phyloP scores from a whole-genome alignment of 257 asterid species.

The Parsonsia alboflavescens region DNA sequence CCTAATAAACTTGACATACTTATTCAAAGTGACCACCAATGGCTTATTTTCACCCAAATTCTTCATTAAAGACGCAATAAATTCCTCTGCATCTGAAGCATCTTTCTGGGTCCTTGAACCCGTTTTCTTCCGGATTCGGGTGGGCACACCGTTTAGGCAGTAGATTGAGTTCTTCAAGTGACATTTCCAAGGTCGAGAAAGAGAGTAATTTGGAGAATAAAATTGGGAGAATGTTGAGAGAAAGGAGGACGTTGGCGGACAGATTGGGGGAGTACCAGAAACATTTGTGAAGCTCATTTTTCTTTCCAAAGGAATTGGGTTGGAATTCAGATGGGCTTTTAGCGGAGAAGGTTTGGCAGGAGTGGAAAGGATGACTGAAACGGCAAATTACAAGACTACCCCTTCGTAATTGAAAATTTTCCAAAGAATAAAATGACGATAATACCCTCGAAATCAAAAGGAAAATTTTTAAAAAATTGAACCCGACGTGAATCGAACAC shows the following conservation, averaged over 20 bases:
- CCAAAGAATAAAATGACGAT: too few relatives aligned
- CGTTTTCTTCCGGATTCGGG: slow-evolving; percentile 36
- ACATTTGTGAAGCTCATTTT: slow-evolving; percentile 11
- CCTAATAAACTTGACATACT: slow-evolving; percentile 65
- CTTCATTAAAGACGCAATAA: slow-evolving; percentile 56
- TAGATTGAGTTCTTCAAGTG: slow-evolving; percentile 24
- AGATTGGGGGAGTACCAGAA: slow-evolving; percentile 8
- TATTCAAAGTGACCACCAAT: slow-evolving; percentile 46
- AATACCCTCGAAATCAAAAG: neutral
- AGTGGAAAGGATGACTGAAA: too few relatives aligned
- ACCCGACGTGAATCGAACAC: slow-evolving; percentile 99
- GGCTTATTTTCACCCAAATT: slow-evolving; percentile 57
- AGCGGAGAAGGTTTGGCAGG: too few relatives aligned
- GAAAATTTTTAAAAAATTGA: slow-evolving; percentile 23
- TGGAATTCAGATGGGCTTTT: neutral
- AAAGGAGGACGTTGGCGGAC: slow-evolving; percentile 4
- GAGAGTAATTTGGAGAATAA: neutral
- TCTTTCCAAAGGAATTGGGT: neutral
- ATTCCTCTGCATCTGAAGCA: slow-evolving; percentile 54
- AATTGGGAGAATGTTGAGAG: slow-evolving; percentile 1
- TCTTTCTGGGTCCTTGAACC: slow-evolving; percentile 26
- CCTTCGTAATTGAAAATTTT: too few relatives aligned
- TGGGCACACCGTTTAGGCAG: slow-evolving; percentile 32
- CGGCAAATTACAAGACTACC: too few relatives aligned
- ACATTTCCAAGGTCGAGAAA: neutral